Conservation (phyloP, 2,329 filamentous ascomycete species). For the Stylonectria norvegica region DNA sequence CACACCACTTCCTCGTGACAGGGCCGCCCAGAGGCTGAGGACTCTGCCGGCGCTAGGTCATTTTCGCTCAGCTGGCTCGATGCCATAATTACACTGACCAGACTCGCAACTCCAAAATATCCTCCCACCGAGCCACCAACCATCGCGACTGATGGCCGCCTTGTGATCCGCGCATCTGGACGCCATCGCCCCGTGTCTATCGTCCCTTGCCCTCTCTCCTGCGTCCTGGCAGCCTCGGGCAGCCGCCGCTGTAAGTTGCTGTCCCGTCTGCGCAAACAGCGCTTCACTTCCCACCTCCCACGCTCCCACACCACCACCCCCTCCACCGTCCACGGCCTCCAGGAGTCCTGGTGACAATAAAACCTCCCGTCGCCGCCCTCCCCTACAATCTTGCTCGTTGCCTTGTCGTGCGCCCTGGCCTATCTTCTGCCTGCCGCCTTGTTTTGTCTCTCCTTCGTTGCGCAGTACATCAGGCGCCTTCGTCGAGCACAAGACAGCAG, state of each 20-base stretch:
- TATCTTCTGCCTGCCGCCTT: constrained; percentile 9
- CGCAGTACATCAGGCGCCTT: background rate
- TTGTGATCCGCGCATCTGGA: constrained; percentile 5
- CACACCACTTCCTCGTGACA: constrained; percentile 14
- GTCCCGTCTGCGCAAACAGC: constrained; percentile 5
- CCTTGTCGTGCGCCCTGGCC: constrained; percentile 16
- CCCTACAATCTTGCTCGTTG: constrained; percentile 19
- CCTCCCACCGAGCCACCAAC: background rate
- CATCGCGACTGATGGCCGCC: constrained; percentile 2
- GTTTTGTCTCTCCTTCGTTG: constrained; percentile 2
- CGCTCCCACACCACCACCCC: constrained; percentile 18
- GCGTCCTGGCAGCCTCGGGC: constrained; percentile 1
- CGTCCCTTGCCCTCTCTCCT: constrained; percentile 4
- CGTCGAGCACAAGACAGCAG: background rate
- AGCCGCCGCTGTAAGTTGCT: constrained; percentile 5
- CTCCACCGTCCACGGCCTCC: background rate
- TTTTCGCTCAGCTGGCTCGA: constrained; percentile 17
- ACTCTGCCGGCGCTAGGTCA: constrained; percentile 23
- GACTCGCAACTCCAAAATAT: background rate
- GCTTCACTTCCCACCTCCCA: constrained; percentile 11
- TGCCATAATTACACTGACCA: background rate
- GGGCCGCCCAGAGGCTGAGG: constrained; percentile 14
- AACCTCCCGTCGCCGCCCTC: background rate
- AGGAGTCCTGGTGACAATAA: constrained; percentile 1
- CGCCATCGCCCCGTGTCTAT: constrained; percentile 6